Evolutionary conservation across 306 rosid genomes (phyloP).

Genomic region (Begonia peltatifolia): DNA sequence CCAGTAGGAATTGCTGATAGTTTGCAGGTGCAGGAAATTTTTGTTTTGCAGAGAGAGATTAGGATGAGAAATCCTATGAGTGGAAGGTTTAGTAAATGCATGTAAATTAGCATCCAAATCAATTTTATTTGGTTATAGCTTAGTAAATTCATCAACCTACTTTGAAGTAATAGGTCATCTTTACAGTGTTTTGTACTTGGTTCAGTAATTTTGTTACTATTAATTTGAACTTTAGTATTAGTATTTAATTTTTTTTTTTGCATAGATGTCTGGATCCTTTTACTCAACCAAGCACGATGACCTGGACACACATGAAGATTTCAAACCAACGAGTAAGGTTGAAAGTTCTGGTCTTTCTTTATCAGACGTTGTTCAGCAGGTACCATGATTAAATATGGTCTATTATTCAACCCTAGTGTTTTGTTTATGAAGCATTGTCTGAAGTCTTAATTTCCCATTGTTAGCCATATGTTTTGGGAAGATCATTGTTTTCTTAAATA

Average conservation of each 20-base stretch:
- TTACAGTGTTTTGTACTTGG: no score
- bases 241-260: slow-evolving; percentile 9
- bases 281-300: slow-evolving; percentile 38
- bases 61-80: no score
- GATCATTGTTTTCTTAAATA: no score
- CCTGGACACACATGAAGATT: slow-evolving; percentile 76
- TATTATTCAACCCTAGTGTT: not conserved
- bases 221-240: not conserved
- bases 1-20: no score
- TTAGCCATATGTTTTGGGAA: not conserved
- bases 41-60: no score
- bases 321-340: slow-evolving; percentile 61
- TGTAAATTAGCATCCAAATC: no score
- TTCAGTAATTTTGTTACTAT: no score
- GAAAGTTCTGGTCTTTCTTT: slow-evolving; percentile 36
- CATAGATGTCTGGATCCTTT: slow-evolving; percentile 30
- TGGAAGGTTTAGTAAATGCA: no score
- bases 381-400: slow-evolving; percentile 7
- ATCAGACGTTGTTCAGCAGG: slow-evolving; percentile 63
- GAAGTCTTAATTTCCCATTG: not conserved
- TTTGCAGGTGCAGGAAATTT: no score
- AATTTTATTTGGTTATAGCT: no score
- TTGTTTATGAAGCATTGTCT: slow-evolving; percentile 3
- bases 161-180: no score
- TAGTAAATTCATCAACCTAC: no score